phyloP scores from a whole-genome alignment of 805 yeast species.

The Wickerhamiella parazyma region DNA sequence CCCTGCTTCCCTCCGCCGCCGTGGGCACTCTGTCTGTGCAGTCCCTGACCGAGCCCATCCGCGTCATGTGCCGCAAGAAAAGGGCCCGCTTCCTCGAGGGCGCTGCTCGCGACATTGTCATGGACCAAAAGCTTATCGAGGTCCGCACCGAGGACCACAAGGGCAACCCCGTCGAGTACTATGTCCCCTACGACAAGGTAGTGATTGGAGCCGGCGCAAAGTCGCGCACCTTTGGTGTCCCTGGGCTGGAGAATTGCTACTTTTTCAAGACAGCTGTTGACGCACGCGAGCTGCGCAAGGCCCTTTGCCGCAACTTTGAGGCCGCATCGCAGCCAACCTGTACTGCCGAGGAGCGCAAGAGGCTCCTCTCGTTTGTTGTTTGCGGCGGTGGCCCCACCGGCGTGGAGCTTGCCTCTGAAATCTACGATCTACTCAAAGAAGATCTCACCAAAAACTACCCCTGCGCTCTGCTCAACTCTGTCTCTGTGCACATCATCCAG shows the following conservation, averaged over 20 bases:
- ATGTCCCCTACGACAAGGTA: constrained; percentile 58
- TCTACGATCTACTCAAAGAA: constrained; percentile 51
- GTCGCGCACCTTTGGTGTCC: constrained; percentile 57
- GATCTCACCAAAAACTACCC: constrained; percentile 48
- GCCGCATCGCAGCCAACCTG: constrained; percentile 54
- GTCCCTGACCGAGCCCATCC: constrained; percentile 49
- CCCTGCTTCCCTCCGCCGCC: constrained; percentile 55
- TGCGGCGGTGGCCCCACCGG: constrained; percentile 74
- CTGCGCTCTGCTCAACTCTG: constrained; percentile 43
- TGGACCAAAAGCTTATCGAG: constrained; percentile 43
- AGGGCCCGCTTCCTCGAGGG: constrained; percentile 54
- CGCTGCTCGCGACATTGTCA: constrained; percentile 43
- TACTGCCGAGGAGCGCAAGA: constrained; percentile 47
- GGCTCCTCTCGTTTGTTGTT: constrained; percentile 46
- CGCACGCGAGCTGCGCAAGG: constrained; percentile 41
- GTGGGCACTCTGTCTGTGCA: constrained; percentile 57
- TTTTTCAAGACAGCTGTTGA: constrained; percentile 56
- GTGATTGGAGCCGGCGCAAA: constrained; percentile 59
- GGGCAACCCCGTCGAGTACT: constrained; percentile 33
- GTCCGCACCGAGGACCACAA: constrained; percentile 34
- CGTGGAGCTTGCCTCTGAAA: constrained; percentile 61
- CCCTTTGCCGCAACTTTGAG: constrained; percentile 43
- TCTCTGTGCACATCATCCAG: constrained; percentile 56
- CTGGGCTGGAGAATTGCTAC: constrained; percentile 48
- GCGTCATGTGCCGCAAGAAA: constrained; percentile 39